Percentiles rank a stretch among this genome's conserved stretches.
phyloP scores from a whole-genome alignment of 768 basidiomycete genomes.

The Leccinum broughii region DNA sequence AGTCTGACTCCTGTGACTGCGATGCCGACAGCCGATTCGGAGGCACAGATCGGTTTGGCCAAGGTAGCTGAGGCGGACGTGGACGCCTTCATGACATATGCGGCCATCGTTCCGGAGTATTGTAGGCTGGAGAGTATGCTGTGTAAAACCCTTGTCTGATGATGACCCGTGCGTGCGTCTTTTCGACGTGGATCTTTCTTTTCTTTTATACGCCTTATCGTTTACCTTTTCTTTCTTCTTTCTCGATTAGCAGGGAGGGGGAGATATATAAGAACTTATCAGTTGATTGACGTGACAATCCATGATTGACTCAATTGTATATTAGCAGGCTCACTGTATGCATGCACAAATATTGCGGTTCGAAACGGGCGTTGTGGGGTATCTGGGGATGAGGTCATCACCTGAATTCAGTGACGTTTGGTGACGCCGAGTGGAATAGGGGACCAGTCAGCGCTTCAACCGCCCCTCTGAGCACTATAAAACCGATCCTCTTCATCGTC shows the following conservation, averaged over 20 bases:
- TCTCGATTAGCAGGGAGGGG: neutral
- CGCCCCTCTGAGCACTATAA: conserved; percentile 1
- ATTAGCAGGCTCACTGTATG: conserved; percentile 15
- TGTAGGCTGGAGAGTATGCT: conserved; percentile 78
- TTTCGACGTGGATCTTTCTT: neutral
- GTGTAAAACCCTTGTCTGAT: conserved; percentile 56
- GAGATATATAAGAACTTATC: neutral
- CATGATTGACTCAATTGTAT: conserved; percentile 8
- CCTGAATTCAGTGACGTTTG: neutral
- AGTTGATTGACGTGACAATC: neutral
- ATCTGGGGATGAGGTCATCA: neutral
- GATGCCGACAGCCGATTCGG: conserved; percentile 68
- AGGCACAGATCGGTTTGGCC: conserved; percentile 72
- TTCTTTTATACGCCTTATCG: neutral
- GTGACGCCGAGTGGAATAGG: neutral
- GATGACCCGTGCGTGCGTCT: neutral
- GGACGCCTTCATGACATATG: conserved; percentile 85
- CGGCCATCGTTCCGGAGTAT: conserved; percentile 83
- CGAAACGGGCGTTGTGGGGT: neutral
- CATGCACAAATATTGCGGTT: neutral
- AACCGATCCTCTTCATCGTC: neutral
- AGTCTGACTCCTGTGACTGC: conserved; percentile 71
- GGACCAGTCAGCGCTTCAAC: neutral
- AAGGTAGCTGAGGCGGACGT: conserved; percentile 84
- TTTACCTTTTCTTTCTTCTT: neutral